Percentiles rank a stretch among this genome's conserved stretches.
phyloP scores from a whole-genome alignment of 2,329 filamentous ascomycete species.

The Aspergillus jensenii region DNA sequence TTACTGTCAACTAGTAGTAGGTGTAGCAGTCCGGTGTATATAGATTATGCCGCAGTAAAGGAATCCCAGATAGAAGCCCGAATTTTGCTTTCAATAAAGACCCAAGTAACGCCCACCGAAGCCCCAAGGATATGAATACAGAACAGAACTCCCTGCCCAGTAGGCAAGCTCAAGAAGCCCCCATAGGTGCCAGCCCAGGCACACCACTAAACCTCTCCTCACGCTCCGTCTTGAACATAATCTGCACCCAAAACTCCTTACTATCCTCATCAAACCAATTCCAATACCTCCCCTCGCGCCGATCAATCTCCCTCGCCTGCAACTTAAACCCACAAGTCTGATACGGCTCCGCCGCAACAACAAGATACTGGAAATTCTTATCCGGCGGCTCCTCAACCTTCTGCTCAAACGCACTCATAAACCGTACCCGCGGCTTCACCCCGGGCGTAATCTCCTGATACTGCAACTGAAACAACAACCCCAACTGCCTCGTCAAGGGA shows the following conservation, averaged over 20 bases:
- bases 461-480: conserved; percentile 91
- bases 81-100: conserved; percentile 7
- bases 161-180: conserved; percentile 19
- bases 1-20: not conserved
- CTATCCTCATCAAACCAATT: conserved; percentile 93
- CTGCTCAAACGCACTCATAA: conserved; percentile 98
- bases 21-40: not conserved
- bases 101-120: conserved; percentile 4
- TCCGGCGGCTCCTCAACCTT: conserved; percentile 89
- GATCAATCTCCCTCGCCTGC: conserved; percentile 88
- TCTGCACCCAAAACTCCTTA: conserved; percentile 96
- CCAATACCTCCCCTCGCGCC: conserved; percentile 84
- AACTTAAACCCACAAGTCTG: conserved; percentile 97
- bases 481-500: conserved; percentile 81
- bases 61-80: not conserved
- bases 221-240: conserved; percentile 97
- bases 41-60: not conserved
- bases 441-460: conserved; percentile 84
- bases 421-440: conserved; percentile 78
- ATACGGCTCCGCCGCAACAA: conserved; percentile 95
- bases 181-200: conserved; percentile 59
- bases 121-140: conserved; percentile 17
- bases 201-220: conserved; percentile 81
- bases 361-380: conserved; percentile 89
- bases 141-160: not conserved